Evolutionary conservation across 1,284 basidiomycete species (phyloP), one percentile per base, ranked within the genome.

Genomic region (Ceratobasidium sp.): DNA sequence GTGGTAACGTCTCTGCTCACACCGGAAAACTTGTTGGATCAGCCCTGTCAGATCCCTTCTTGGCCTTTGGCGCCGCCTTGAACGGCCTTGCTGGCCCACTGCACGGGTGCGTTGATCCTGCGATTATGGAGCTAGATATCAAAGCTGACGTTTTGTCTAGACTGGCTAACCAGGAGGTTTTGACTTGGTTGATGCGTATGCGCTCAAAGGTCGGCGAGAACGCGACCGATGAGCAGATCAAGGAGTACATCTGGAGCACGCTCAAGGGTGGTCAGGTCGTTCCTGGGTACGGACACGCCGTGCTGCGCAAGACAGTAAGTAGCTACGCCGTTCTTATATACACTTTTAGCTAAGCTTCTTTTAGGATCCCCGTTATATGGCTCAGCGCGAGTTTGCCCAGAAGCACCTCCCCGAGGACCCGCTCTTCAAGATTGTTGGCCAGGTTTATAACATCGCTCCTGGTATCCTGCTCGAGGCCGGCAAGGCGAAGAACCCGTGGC

Each of bases 1-100:
- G 97, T 84, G 97, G 97, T 73, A 99, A 99, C 83, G 97, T 99
- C 79, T 99, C 97, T 76, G 95, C 95, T n/a, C 95, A 96, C 87
- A 94, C 95, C 75, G 95, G 95, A 80, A 96, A 99, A 88, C 89
- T 99, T 68, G 97, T 99, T 83, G 97, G 97, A 78, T 98, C 97
- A 77, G 97, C 97, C 76, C 92, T 99, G 78, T 97, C 97, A 6
- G 97, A 99, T 86, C 97, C 97, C 80, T 99, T 97, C 95, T 90
- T 99, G 64, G 90, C 97, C 15, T 99, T 96, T 85, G 91, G 90
- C 77, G 97, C 97, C 73, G 94, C 96, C 56, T 88, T 99, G 76
- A 97, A 97, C 82, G 97, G 97, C 88, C 92, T 99, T 73, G 97
- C 97, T 78, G 97, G 97, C 73, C 97, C 97, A 66, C 91, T 99